Base-by-base conservation (phyloP, 2,329 filamentous ascomycete species). In the Neofusicoccum sp. region DNA sequence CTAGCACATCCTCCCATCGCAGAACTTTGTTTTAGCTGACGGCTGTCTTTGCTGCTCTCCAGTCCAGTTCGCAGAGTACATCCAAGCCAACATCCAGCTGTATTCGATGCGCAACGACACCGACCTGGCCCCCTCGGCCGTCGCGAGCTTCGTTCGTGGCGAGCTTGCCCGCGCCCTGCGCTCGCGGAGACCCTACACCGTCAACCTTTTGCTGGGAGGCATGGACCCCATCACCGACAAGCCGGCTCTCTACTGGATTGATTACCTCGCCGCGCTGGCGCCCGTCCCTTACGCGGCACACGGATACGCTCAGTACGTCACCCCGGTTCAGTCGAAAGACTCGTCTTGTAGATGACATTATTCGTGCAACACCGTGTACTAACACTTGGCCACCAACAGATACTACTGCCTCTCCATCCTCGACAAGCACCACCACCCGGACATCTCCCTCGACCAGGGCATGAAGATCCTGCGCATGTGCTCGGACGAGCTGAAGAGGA, bases 21-120 rank as follows among this genome's bases (percentile, higher is more conserved):
- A 33, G 48, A 12, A 7, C 28, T 28, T n/a, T 57, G 63, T 20
- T 57, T 67, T 63, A 67, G 63, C 24, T 61, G 38, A 61, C 63
- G 16, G 38, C 65, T 64, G 44, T 66, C 61, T 4, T 7, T 34
- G 36, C 14, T 36, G 5, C 12, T 36, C 47, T 64, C 64, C 74
- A 96, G 93, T 98, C 65, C 93, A 99, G 88, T 99, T 99, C 77
- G 91, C 96, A 76, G 95, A 99, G 81, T 99, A 93, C 81, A 96
- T 99, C 76, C 93, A 98, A 85, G 93, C 93, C 75, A 99, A 99
- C 78, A 88, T 95, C 65, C 91, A 96, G 79, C 89, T 99, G 73
- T 99, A 99, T 81, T 92, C 90, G 68, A 99, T 98, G 93, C 91
- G 96, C 73, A 98, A 98, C 76, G 90, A 92, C 78, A 89, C 89